Evolutionary conservation across 192 early-diverging fungal species (phyloP), one percentile per base, ranked within the genome.

Genomic region (Podila verticillata): DNA sequence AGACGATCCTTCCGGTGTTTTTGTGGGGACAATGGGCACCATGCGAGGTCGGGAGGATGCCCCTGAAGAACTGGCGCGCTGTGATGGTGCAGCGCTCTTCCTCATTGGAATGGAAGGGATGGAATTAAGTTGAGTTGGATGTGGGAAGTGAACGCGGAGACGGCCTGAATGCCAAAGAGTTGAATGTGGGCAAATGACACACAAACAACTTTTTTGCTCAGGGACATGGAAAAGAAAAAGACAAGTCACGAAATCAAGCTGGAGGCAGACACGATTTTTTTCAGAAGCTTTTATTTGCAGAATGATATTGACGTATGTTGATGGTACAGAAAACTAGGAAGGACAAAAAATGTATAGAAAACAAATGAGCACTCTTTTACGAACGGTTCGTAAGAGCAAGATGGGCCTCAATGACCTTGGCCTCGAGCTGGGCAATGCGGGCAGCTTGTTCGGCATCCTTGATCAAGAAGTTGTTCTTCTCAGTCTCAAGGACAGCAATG

Each of bases 401-500:
- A 22, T 84, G 77, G 0, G 83, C 72, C 59, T 84, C 83, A 26
- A 80, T 62, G 35, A 84, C 44, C 61, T 84, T 80, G 44, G 78
- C 64, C 54, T 84, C 83, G 7, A 84, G 62, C 22, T 81, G 73
- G 24, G 73, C 72, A n/a, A 84, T 80, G 26, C 83, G 58, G 13
- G 79, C 83, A 57, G 68, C 73, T 28, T 75, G 78, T 34, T 74
- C 79, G 32, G 66, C 48, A 29, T 85, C 81, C 60, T 83, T 83
- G 62, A 81, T 64, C 15, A 83, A 49, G 32, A 71, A 66, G 5
- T 72, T 68, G 22, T 70, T 70, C 72, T 75, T 79, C 56, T 91
- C 89, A 24, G 84, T 72, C 63, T 87, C 85, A 8, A 87, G 57
- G 10, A 85, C 72, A 3, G 85, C 85, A 64, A 92, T 82, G 63